Conservation (phyloP, 1,139 yeast genomes). For the Sugiyamaella pinicola region DNA sequence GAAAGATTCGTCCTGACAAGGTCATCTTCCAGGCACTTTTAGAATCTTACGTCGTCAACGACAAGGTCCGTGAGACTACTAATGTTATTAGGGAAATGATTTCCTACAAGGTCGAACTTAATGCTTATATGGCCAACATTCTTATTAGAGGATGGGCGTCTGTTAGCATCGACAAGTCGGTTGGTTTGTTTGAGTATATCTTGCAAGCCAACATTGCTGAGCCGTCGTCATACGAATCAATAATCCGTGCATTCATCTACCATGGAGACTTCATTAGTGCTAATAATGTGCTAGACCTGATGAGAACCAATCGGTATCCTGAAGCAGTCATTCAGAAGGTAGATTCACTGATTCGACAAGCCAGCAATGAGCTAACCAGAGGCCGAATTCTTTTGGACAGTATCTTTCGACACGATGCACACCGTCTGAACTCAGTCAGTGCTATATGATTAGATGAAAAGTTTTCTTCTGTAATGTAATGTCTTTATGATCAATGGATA, state of each 20-base stretch:
- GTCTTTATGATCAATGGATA: constrained; percentile 8
- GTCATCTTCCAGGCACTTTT: constrained; percentile 46
- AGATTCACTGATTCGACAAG: constrained; percentile 24
- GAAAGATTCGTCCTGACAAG: constrained; percentile 43
- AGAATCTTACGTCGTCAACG: constrained; percentile 45
- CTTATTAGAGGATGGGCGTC: constrained; percentile 46
- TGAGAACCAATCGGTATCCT: constrained; percentile 39
- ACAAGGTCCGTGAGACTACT: constrained; percentile 38
- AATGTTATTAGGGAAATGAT: constrained; percentile 44
- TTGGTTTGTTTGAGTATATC: constrained; percentile 41
- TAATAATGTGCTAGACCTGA: constrained; percentile 32
- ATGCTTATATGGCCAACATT: constrained; percentile 44
- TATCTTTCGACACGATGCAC: constrained; percentile 33
- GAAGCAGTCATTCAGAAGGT: constrained; percentile 39
- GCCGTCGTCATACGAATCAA: constrained; percentile 45
- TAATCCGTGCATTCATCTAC: constrained; percentile 41
- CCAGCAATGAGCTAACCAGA: background rate
- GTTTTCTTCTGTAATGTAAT: constrained; percentile 1
- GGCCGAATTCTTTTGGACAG: constrained; percentile 29
- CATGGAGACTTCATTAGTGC: constrained; percentile 37
- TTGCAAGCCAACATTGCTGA: constrained; percentile 38
- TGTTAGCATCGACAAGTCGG: constrained; percentile 38
- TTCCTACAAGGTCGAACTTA: constrained; percentile 39
- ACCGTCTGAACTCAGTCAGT: constrained; percentile 19
- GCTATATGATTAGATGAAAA: constrained; percentile 12